Evolutionary conservation across 768 basidiomycete species (phyloP).

Genomic region (Leccinum imitatum): DNA sequence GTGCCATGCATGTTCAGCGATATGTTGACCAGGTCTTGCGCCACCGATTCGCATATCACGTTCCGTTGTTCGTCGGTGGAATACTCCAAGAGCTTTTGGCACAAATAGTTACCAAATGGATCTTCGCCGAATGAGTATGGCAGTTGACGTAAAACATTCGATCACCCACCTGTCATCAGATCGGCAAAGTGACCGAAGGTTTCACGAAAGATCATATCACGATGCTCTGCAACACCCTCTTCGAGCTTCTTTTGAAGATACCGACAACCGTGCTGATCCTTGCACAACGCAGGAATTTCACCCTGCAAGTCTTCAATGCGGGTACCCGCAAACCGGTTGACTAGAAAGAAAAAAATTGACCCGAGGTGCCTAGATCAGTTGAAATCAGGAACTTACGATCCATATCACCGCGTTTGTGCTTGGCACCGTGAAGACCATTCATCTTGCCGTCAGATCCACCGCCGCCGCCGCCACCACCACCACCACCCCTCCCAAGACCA

Average conservation of each 20-base stretch:
- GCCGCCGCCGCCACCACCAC: slow-evolving; percentile 41
- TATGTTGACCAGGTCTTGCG: slow-evolving; percentile 95
- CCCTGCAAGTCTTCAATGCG: slow-evolving; percentile 94
- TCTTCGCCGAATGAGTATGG: slow-evolving; percentile 45
- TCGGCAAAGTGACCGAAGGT: slow-evolving; percentile 98
- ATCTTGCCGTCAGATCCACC: slow-evolving; percentile 72
- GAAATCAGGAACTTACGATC: slow-evolving; percentile 69
- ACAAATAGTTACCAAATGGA: slow-evolving; percentile 98
- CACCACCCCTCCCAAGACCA: slow-evolving; percentile 58
- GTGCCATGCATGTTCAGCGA: slow-evolving; percentile 99
- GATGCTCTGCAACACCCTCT: slow-evolving; percentile 91
- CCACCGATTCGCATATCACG: slow-evolving; percentile 95
- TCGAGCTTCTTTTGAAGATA: slow-evolving; percentile 99
- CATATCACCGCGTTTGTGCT: slow-evolving; percentile 92
- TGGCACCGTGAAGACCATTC: slow-evolving; percentile 88
- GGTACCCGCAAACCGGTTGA: slow-evolving; percentile 96
- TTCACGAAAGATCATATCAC: slow-evolving; percentile 99
- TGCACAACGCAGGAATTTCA: slow-evolving; percentile 92
- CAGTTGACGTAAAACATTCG: slow-evolving; percentile 1
- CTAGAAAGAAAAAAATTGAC: slow-evolving; percentile 37
- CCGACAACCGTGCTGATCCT: slow-evolving; percentile 98
- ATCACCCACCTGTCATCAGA: slow-evolving; percentile 84
- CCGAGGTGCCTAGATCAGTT: neutral
- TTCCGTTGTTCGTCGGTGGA: slow-evolving; percentile 98
- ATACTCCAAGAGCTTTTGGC: slow-evolving; percentile 96